A percentile compares a stretch with the other conserved stretches of the same genome.
These are phyloP conservation scores for Annulohypoxylon moriforme DNA, from an alignment of 495 filamentous ascomycete species.

Conservation along the genomic window DNA sequence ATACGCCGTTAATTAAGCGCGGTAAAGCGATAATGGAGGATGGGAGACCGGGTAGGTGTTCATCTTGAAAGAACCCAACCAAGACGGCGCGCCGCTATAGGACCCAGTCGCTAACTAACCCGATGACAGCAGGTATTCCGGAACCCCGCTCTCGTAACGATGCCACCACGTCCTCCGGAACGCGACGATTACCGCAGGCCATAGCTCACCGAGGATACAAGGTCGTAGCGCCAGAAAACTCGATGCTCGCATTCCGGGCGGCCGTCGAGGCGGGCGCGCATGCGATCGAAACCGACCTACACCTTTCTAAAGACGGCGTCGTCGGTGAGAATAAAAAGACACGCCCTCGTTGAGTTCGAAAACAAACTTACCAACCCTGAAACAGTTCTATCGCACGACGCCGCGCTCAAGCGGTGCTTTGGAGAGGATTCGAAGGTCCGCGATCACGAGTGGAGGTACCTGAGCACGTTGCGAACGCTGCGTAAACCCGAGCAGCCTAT, in stretches of 20 bases:
- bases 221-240: slow-evolving; percentile 84
- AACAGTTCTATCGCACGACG: slow-evolving; percentile 76
- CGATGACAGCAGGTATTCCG: slow-evolving; percentile 31
- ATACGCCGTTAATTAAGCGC: slow-evolving; percentile 32
- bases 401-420: slow-evolving; percentile 80
- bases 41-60: slow-evolving; percentile 27
- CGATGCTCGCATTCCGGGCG: slow-evolving; percentile 77
- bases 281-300: slow-evolving; percentile 89
- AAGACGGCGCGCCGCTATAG: neutral
- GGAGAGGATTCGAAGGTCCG: slow-evolving; percentile 74
- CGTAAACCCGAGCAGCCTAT: slow-evolving; percentile 75
- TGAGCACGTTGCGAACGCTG: slow-evolving; percentile 74
- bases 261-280: slow-evolving; percentile 80
- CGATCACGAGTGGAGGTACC: slow-evolving; percentile 79
- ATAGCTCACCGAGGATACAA: slow-evolving; percentile 92
- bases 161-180: slow-evolving; percentile 9
- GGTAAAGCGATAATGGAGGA: neutral
- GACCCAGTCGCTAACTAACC: neutral
- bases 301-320: slow-evolving; percentile 82
- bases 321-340: slow-evolving; percentile 52
- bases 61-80: neutral
- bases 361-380: too few species aligned
- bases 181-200: slow-evolving; percentile 69
- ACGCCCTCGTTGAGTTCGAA: too few species aligned
- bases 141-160: slow-evolving; percentile 7